Conservation (phyloP, 1,284 basidiomycete species). For the Rhodofomes roseus region DNA sequence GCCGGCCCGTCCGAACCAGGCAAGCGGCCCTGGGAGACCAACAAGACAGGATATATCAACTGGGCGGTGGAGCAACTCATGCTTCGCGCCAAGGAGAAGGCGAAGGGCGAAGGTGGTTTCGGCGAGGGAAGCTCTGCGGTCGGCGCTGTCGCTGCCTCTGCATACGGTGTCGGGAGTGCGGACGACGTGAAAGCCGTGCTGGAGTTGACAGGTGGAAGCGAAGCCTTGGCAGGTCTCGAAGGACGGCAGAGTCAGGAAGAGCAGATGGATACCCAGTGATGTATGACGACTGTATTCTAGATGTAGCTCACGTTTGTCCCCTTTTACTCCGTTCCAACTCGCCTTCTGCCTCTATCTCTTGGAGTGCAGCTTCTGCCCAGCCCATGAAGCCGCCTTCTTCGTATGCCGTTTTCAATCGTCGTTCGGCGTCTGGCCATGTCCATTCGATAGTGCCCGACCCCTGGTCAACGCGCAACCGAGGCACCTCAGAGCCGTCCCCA, state of each 20-base stretch:
- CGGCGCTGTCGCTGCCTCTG: slow-evolving; percentile 20
- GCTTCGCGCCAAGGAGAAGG: slow-evolving; percentile 39
- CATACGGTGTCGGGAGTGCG: slow-evolving; percentile 20
- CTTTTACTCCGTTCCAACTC: slow-evolving; percentile 40
- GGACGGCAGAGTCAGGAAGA: neutral
- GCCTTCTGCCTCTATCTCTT: slow-evolving; percentile 53
- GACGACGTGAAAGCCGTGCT: slow-evolving; percentile 26
- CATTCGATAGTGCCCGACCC: slow-evolving; percentile 25
- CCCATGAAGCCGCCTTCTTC: slow-evolving; percentile 49
- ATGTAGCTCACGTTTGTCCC: slow-evolving; percentile 17
- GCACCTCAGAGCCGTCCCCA: slow-evolving; percentile 6
- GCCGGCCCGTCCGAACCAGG: slow-evolving; percentile 49
- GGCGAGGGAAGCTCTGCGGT: slow-evolving; percentile 24
- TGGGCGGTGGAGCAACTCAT: slow-evolving; percentile 63
- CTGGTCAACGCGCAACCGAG: slow-evolving; percentile 6
- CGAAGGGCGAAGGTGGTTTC: slow-evolving; percentile 22
- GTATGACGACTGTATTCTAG: neutral
- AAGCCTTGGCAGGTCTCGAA: neutral
- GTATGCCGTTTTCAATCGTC: slow-evolving; percentile 48
- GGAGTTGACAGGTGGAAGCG: slow-evolving; percentile 5
- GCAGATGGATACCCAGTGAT: slow-evolving; percentile 1
- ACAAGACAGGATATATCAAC: slow-evolving; percentile 59
- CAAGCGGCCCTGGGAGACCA: slow-evolving; percentile 70
- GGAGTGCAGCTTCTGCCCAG: slow-evolving; percentile 47
- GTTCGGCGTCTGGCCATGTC: slow-evolving; percentile 49